phyloP scores from a whole-genome alignment of 805 yeast species.

The Metschnikowia borealis region DNA sequence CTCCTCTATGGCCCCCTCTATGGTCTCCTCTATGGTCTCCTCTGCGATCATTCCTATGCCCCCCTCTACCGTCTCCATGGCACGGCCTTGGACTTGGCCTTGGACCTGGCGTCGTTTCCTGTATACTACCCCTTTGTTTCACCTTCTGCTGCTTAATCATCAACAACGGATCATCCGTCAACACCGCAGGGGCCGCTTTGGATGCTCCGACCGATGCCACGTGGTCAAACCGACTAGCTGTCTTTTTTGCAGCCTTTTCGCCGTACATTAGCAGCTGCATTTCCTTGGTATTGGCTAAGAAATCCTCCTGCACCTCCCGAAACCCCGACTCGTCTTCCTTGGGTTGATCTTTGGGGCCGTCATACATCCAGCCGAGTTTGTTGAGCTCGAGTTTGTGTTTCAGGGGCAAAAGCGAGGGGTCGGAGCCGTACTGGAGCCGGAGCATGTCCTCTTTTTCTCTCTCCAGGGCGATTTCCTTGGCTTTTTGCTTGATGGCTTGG shows the following conservation, averaged over 20 bases:
- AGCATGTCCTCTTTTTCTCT: slow-evolving; percentile 55
- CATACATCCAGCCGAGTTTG: slow-evolving; percentile 86
- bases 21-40: too few species aligned
- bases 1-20: too few species aligned
- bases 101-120: too few species aligned
- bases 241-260: slow-evolving; percentile 40
- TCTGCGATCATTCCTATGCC: too few species aligned
- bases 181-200: slow-evolving; percentile 20
- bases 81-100: too few species aligned
- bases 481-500: slow-evolving; percentile 56
- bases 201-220: slow-evolving; percentile 22
- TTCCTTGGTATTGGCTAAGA: slow-evolving; percentile 29
- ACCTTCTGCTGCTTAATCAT: slow-evolving; percentile 27
- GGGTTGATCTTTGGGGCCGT: slow-evolving; percentile 28
- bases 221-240: slow-evolving; percentile 22
- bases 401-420: slow-evolving; percentile 31
- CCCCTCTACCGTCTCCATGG: too few species aligned
- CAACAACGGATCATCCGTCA: slow-evolving; percentile 48
- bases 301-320: slow-evolving; percentile 28
- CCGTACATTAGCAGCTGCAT: slow-evolving; percentile 57
- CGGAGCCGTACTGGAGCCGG: slow-evolving; percentile 42
- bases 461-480: slow-evolving; percentile 60
- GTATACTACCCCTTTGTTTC: background rate
- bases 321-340: slow-evolving; percentile 35
- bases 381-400: slow-evolving; percentile 34